phyloP scores from a whole-genome alignment of 2,329 filamentous ascomycete genomes.

The Pseudogymnoascus sp. region DNA sequence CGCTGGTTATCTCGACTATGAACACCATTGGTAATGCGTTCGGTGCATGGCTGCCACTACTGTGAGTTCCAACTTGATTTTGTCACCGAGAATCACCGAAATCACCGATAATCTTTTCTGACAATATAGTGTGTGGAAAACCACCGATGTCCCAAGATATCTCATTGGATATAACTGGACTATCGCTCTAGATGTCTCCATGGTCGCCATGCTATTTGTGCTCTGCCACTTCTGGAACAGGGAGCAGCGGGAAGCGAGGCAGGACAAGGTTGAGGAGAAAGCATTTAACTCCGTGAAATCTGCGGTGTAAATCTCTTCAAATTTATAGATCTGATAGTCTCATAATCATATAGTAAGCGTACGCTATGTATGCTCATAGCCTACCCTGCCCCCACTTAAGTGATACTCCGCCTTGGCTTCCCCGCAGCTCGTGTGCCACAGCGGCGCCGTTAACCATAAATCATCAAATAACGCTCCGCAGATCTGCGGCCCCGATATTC shows the following conservation, averaged over 20 bases:
- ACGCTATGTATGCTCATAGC: neutral
- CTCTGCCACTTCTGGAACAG: constrained; percentile 15
- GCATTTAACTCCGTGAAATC: neutral
- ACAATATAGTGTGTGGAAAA: constrained; percentile 22
- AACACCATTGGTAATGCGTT: constrained; percentile 31
- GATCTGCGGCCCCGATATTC: neutral
- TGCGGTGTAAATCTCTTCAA: neutral
- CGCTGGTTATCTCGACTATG: constrained; percentile 30
- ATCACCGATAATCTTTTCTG: neutral
- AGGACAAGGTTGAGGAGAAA: neutral
- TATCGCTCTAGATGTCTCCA: constrained; percentile 25
- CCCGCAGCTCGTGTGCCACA: neutral
- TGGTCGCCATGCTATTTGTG: constrained; percentile 19
- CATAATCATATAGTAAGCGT: neutral
- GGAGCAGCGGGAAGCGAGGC: constrained; percentile 2
- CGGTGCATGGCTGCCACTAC: constrained; percentile 25
- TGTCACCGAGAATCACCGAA: no score
- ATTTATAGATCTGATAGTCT: neutral
- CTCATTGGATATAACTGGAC: constrained; percentile 27
- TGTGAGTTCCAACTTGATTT: constrained; percentile 13
- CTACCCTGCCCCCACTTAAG: neutral
- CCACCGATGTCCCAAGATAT: constrained; percentile 25
- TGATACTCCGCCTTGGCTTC: neutral
- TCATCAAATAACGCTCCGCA: neutral
- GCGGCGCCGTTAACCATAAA: neutral